Conservation (phyloP, 257 asterid species). For the Apocynum venetum region DNA sequence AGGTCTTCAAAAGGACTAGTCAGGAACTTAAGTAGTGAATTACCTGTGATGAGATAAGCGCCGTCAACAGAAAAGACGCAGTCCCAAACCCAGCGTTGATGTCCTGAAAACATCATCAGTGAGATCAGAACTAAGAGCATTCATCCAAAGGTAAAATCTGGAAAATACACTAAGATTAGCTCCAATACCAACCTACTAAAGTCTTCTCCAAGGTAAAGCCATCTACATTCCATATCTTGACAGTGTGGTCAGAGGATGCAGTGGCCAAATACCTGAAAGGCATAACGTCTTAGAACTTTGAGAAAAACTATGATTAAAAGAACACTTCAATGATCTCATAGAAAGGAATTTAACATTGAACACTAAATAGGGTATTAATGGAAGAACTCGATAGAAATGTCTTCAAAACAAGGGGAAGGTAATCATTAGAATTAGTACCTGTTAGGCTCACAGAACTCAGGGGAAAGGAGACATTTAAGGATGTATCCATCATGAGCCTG, state of each 20-base stretch:
- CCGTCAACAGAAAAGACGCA: slow-evolving; percentile 97
- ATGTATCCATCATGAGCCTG: slow-evolving; percentile 92
- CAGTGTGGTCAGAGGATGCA: slow-evolving; percentile 89
- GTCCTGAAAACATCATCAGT: slow-evolving; percentile 49
- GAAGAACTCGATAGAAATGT: neutral
- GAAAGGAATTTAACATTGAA: neutral
- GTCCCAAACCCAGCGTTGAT: slow-evolving; percentile 98
- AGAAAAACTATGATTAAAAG: neutral
- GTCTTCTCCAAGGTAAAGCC: slow-evolving; percentile 91
- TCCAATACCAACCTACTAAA: slow-evolving; percentile 44
- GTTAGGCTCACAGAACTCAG: slow-evolving; percentile 87
- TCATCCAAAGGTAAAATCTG: neutral
- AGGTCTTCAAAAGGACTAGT: no score
- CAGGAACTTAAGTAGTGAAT: neutral
- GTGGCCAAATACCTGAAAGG: slow-evolving; percentile 78
- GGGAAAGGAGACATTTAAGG: slow-evolving; percentile 93
- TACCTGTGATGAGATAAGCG: slow-evolving; percentile 91
- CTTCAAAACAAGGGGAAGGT: neutral
- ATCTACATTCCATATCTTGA: slow-evolving; percentile 93
- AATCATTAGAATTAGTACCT: slow-evolving; percentile 37
- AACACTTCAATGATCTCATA: neutral
- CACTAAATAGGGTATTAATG: neutral
- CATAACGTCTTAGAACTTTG: neutral
- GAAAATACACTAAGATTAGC: neutral
- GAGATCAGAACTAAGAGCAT: slow-evolving; percentile 5